A percentile compares a stretch with the other conserved stretches of the same genome.
Conservation (phyloP, 495 filamentous ascomycete genomes). For the Penicillium simplicissimum region DNA sequence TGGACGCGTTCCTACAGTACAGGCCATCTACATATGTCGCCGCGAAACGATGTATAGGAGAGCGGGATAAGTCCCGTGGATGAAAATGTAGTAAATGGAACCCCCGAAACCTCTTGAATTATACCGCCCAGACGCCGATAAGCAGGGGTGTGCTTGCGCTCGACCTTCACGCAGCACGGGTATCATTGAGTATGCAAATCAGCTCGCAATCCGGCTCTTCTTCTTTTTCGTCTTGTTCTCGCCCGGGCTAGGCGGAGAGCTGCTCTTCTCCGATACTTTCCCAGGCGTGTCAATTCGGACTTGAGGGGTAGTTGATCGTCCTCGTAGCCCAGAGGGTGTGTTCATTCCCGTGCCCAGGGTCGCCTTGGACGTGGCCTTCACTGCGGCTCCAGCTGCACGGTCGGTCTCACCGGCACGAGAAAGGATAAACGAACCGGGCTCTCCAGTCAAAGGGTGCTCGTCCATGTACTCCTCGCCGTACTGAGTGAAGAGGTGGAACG, state of each 20-base stretch:
- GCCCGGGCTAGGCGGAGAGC: constrained; percentile 30
- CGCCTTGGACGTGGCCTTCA: constrained; percentile 17
- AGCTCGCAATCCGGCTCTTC: constrained; percentile 37
- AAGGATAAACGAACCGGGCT: constrained; percentile 83
- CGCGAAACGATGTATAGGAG: background rate
- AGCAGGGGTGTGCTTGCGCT: background rate
- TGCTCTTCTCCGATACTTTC: constrained; percentile 34
- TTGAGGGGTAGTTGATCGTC: constrained; percentile 38
- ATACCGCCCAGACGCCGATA: background rate
- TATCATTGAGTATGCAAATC: constrained; percentile 30
- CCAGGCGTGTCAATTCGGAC: constrained; percentile 43
- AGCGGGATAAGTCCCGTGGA: background rate
- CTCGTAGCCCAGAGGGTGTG: constrained; percentile 19
- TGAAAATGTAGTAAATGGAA: background rate
- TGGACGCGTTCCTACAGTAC: background rate
- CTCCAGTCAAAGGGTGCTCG: constrained; percentile 82
- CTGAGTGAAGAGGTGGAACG: constrained; percentile 61
- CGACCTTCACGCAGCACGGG: constrained; percentile 16
- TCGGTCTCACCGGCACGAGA: constrained; percentile 45
- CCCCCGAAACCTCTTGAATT: background rate
- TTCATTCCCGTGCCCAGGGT: constrained; percentile 8
- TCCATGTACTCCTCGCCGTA: constrained; percentile 85
- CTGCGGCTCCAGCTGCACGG: constrained; percentile 16
- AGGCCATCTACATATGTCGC: background rate
- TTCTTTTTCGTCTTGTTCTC: constrained; percentile 39